Evolutionary conservation across 2,329 filamentous ascomycete species (phyloP).

Genomic region (Macrophomina phaseolina): DNA sequence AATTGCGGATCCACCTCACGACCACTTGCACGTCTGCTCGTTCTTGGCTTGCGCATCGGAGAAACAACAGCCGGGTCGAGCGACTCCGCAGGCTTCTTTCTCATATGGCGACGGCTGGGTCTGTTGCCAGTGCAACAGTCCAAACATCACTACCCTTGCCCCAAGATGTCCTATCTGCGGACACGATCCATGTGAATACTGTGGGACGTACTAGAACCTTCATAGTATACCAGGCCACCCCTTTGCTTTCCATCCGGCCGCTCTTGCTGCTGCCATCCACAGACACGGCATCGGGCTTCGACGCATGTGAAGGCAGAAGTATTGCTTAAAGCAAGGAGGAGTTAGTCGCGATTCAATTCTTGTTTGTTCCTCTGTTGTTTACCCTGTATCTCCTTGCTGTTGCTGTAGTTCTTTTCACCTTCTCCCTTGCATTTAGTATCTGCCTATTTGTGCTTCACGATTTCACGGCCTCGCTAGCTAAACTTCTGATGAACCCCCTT

Average conservation of each 20-base stretch:
- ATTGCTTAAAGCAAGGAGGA: slow-evolving; percentile 1
- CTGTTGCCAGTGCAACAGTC: background rate
- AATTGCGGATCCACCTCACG: no score
- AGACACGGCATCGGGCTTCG: background rate
- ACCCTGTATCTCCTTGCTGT: background rate
- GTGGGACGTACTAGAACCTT: background rate
- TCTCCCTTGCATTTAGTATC: slow-evolving; percentile 1
- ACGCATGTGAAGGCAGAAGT: background rate
- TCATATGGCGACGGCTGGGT: background rate
- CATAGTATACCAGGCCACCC: no score
- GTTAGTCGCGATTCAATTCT: background rate
- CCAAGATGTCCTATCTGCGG: background rate
- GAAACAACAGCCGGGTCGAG: no score
- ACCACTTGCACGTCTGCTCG: no score
- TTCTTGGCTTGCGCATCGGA: no score
- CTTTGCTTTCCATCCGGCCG: background rate
- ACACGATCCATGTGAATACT: background rate
- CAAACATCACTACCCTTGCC: background rate
- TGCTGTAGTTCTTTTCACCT: background rate
- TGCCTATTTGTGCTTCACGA: background rate
- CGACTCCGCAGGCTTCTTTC: no score
- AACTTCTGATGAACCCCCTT: no score
- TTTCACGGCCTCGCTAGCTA: no score
- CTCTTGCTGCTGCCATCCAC: background rate
- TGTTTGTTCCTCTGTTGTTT: background rate